Evolutionary conservation across 2,329 filamentous ascomycete species (phyloP).

Genomic region (Xylariales sp.): DNA sequence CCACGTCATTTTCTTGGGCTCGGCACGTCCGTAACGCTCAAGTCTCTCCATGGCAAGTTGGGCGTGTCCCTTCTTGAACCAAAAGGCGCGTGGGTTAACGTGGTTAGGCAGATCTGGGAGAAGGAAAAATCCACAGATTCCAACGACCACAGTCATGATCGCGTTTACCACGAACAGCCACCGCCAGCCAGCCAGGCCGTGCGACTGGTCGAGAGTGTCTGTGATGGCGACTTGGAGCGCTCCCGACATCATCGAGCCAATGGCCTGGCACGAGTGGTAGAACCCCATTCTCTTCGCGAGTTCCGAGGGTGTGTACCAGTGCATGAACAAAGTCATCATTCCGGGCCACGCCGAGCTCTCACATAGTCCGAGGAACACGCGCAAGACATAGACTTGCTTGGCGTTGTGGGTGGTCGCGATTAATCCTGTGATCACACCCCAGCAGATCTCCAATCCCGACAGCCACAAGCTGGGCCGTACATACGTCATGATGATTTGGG

Average conservation of each 20-base stretch:
- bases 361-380: conserved; percentile 34
- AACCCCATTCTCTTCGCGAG: conserved; percentile 49
- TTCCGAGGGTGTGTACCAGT: conserved; percentile 35
- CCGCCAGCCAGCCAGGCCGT: conserved; percentile 44
- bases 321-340: conserved; percentile 37
- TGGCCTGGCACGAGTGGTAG: conserved; percentile 47
- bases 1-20: conserved; percentile 40
- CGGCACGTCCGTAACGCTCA: conserved; percentile 36
- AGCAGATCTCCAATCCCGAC: conserved; percentile 26
- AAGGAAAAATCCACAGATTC: conserved; percentile 45
- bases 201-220: conserved; percentile 43
- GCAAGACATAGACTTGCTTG: conserved; percentile 31
- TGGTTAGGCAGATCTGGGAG: conserved; percentile 36
- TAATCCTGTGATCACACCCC: conserved; percentile 27
- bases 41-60: conserved; percentile 38
- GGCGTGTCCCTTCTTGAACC: conserved; percentile 38
- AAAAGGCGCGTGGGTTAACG: conserved; percentile 35
- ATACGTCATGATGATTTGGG: conserved; percentile 30
- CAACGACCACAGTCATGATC: conserved; percentile 48
- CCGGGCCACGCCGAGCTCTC: conserved; percentile 36
- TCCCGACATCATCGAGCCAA: conserved; percentile 49
- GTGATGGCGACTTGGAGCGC: conserved; percentile 50
- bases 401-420: conserved; percentile 26
- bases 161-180: conserved; percentile 55
- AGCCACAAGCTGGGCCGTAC: conserved; percentile 30